These are phyloP conservation scores for Trichoderma brevicompactum DNA, from an alignment of 2,329 filamentous ascomycete genomes.

Conservation along the genomic window DNA sequence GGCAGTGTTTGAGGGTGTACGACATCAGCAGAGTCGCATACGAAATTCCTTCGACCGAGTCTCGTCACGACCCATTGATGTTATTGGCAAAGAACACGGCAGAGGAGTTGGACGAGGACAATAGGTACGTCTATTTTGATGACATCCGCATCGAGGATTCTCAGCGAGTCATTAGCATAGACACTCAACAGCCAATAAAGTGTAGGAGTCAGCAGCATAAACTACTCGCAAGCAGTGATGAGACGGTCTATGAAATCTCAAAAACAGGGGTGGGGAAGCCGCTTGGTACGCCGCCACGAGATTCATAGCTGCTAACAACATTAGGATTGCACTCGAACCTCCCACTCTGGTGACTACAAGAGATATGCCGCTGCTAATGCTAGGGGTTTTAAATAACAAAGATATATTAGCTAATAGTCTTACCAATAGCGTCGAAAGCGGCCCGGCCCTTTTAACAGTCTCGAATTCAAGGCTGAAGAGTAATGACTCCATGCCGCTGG, in stretches of 20 bases:
- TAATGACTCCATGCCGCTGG: background rate
- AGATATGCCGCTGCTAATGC: conserved; percentile 34
- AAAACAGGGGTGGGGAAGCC: conserved; percentile 30
- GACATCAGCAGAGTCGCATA: conserved; percentile 27
- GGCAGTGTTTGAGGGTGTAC: background rate
- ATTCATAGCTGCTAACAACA: conserved; percentile 16
- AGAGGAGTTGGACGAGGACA: background rate
- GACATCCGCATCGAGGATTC: background rate
- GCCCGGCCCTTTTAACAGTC: background rate
- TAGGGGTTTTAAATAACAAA: conserved; percentile 18
- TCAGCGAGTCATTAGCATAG: conserved; percentile 8
- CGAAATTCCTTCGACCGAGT: conserved; percentile 28
- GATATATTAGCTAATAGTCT: background rate
- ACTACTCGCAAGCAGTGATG: background rate
- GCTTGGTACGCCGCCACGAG: conserved; percentile 28
- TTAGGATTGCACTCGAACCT: conserved; percentile 31
- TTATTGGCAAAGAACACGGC: background rate
- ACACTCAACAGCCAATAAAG: background rate
- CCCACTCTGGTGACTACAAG: conserved; percentile 29
- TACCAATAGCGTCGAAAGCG: background rate
- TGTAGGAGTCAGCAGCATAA: conserved; percentile 8
- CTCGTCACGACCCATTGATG: conserved; percentile 30
- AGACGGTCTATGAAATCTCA: conserved; percentile 26
- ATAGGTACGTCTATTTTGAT: conserved; percentile 1
- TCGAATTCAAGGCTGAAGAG: background rate